These are phyloP conservation scores for Tillandsia leiboldiana DNA, from an alignment of 176 grass and related monocot genomes.

Conservation along the genomic window DNA sequence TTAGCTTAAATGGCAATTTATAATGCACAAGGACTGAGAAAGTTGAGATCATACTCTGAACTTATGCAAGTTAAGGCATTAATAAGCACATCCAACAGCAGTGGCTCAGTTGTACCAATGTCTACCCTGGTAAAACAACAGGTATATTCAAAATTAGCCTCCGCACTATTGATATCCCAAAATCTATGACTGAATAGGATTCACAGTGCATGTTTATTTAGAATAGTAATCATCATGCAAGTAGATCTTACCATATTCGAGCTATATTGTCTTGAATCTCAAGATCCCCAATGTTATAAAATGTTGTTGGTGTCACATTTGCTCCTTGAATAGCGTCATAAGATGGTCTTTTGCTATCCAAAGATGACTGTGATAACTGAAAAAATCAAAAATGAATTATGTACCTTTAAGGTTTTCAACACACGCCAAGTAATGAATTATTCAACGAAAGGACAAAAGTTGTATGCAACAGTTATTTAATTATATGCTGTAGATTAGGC, in stretches of 20 bases:
- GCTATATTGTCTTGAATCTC: constrained; percentile 96
- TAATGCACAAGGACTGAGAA: constrained; percentile 5
- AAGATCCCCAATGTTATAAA: constrained; percentile 93
- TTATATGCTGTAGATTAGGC: no score
- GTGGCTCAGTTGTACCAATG: constrained; percentile 74
- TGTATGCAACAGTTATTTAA: no score
- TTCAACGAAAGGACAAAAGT: no score
- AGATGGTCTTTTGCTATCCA: constrained; percentile 64
- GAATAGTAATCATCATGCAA: constrained; percentile 9
- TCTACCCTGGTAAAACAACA: constrained; percentile 64
- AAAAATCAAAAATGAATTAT: neutral
- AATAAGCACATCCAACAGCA: constrained; percentile 78
- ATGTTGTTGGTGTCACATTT: constrained; percentile 60
- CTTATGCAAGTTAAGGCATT: constrained; percentile 69
- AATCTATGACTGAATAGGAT: constrained; percentile 5
- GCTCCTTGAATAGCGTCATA: constrained; percentile 84
- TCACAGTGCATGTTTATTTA: constrained; percentile 5
- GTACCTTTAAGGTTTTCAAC: neutral
- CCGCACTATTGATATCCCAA: constrained; percentile 2
- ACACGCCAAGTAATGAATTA: no score
- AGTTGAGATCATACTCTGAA: constrained; percentile 67
- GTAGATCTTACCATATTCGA: constrained; percentile 61
- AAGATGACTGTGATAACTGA: constrained; percentile 70
- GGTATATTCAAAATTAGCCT: constrained; percentile 2
- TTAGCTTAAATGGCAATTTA: constrained; percentile 3